Evolutionary conservation across 371 early-diverging fungal genomes (phyloP), one percentile per base, ranked within the genome.

Genomic region (Zychaea mexicana): DNA sequence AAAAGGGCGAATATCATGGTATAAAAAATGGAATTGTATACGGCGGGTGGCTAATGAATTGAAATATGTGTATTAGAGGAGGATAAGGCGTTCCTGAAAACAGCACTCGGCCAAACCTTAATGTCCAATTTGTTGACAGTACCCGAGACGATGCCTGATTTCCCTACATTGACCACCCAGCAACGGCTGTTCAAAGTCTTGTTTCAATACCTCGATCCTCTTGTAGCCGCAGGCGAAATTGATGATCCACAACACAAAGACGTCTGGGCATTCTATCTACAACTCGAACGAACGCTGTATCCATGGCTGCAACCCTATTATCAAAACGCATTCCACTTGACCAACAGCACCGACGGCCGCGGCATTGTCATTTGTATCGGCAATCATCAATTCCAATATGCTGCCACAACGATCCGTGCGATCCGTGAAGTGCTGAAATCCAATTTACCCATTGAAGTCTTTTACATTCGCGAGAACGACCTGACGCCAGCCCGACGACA

Each of bases 331-430:
- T 75, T 75, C 47, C 61, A 71, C 3, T 64, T 69, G 12, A 71
- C 64, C 53, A 69, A 67, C 15, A 52, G 59, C 4, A 70, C 74
- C 2, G 65, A 24, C 9, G 84, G 83, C 0, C 62, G 77, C 46
- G 93, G 93, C 0, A 78, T 91, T 57, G 92, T 92, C 22, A 83
- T 92, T 58, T 85, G 88, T 52, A 83, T 85, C 0, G 91, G 91
- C 36, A 81, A 86, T 52, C 56, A 67, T 39, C 91, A 91, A 63
- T 86, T 88, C 60, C 74, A 81, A 19, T 78, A 80, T 42, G 88
- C 90, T 10, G 68, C 77, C 19, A 78, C 82, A 15, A 69, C 88
- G 3, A 79, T 91, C 26, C 68, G 73, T 22, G 74, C 83, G 1
- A 66, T 93, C 24, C 83, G 92, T 0, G 58, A 72, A 9, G 69